Evolutionary conservation across 2,329 filamentous ascomycete genomes (phyloP), one percentile per base, ranked within the genome.

Genomic region (Aspergillus aculeatinus): DNA sequence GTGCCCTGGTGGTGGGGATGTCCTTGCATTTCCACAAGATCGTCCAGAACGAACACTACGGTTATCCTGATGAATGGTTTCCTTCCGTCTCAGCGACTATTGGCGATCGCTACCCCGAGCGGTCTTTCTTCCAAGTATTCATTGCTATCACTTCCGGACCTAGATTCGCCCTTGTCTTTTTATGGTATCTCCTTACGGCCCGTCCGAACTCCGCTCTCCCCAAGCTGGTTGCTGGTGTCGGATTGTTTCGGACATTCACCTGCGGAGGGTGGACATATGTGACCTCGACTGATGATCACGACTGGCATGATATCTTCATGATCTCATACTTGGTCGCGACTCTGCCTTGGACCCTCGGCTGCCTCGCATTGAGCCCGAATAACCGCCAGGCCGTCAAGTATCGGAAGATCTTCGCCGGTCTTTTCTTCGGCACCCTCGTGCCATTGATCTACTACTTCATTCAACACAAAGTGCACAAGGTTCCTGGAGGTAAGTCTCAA

Each of bases 291-390:
- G 95, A 99, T 74, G 92, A 98, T 75, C 95, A 99, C 77, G 88
- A 96, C 77, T 98, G 92, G 93, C 95, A 99, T 76, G 95, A 99
- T 72, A 94, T 98, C 64, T 94, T 99, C 76, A 99, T 99, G 95
- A 97, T 99, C 68, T 96, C 92, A 14, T 99, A 99, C 77, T 83
- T 99, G 58, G 89, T 99, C 50, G 90, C 92, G 35, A 98, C 95
- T 2, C 82, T 99, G 57, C 95, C 95, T 2, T 99, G 95, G 95
- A 99, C 94, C 2, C 77, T 92, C 51, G 95, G 95, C 52, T 97
- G 94, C 76, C 85, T 98, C 63, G 87, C 89, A 5, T 80, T 98
- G 55, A 97, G 93, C 77, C 92, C 94, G 11, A 87, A 88, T 59
- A 96, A 97, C 74, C 83, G 88, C 12, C 85, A 81, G 63, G 91